phyloP scores from a whole-genome alignment of 345 rosid genomes.

The Aquilaria malaccensis region DNA sequence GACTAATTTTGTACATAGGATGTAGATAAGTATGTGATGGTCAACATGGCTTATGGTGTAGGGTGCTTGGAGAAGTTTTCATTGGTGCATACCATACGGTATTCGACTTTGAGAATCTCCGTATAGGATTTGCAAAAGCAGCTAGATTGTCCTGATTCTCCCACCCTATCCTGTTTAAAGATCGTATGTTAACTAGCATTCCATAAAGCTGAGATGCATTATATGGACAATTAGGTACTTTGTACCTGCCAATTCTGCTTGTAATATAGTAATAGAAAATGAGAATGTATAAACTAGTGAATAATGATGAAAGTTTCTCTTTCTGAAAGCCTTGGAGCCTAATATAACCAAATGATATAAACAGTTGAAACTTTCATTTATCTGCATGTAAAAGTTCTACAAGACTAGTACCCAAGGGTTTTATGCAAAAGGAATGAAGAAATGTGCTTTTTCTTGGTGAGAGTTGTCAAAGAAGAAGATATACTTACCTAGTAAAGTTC shows the following conservation, averaged over 20 bases:
- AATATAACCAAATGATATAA: too few relatives aligned
- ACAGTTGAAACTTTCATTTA: too few relatives aligned
- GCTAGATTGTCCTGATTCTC: conserved; percentile 12
- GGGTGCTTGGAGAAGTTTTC: conserved; percentile 54
- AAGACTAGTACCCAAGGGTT: too few relatives aligned
- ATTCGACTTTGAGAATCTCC: conserved; percentile 43
- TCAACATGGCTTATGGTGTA: conserved; percentile 13
- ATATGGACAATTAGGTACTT: background rate
- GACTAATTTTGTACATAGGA: background rate
- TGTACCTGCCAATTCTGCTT: background rate
- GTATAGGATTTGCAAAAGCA: conserved; percentile 48
- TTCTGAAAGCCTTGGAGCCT: too few relatives aligned
- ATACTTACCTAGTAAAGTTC: too few relatives aligned
- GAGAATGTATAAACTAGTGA: too few relatives aligned
- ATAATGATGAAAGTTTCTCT: too few relatives aligned
- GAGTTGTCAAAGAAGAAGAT: too few relatives aligned
- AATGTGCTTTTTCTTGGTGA: too few relatives aligned
- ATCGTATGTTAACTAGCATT: background rate
- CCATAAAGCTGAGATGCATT: background rate
- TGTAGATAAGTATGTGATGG: background rate
- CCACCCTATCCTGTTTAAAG: background rate
- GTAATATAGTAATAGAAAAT: too few relatives aligned
- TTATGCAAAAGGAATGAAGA: too few relatives aligned
- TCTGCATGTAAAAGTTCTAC: too few relatives aligned
- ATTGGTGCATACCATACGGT: conserved; percentile 53